phyloP scores from a whole-genome alignment of 257 asterid genomes.

The Fraxinus quadrangulata region DNA sequence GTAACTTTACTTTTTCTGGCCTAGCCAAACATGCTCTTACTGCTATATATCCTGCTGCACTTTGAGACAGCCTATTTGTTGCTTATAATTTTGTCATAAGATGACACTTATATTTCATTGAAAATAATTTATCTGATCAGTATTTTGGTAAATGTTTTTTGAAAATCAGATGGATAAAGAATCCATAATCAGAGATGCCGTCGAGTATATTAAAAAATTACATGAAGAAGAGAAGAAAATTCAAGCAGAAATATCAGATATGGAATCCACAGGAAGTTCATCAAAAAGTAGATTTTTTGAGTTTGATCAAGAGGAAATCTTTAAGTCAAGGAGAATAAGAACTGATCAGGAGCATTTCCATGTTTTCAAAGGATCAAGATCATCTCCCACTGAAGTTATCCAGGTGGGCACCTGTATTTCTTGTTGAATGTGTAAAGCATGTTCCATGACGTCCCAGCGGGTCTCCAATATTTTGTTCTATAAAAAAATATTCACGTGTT shows the following conservation, averaged over 20 bases:
- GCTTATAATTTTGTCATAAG: no score
- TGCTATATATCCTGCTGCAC: no score
- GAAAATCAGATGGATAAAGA: constrained; percentile 79
- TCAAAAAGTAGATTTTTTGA: constrained; percentile 22
- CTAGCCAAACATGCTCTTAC: no score
- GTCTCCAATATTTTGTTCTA: no score
- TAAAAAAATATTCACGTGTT: no score
- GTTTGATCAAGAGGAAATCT: constrained; percentile 35
- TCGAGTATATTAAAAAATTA: constrained; percentile 61
- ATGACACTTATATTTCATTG: background rate
- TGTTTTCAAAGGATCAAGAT: no score
- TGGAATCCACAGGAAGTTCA: constrained; percentile 42
- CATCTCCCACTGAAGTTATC: no score
- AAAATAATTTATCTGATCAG: background rate
- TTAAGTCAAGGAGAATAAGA: constrained; percentile 48
- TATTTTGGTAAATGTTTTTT: background rate
- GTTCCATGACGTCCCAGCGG: no score
- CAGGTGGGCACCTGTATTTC: constrained; percentile 31
- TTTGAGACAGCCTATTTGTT: no score
- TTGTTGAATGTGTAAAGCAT: background rate
- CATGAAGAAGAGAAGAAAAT: constrained; percentile 61
- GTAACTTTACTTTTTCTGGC: no score
- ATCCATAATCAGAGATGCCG: constrained; percentile 80
- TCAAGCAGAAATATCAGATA: constrained; percentile 52
- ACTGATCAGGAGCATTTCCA: constrained; percentile 28